These are phyloP conservation scores for Coccomyxa sp. DNA, from an alignment of 139 green algal species.

Conservation along the genomic window DNA sequence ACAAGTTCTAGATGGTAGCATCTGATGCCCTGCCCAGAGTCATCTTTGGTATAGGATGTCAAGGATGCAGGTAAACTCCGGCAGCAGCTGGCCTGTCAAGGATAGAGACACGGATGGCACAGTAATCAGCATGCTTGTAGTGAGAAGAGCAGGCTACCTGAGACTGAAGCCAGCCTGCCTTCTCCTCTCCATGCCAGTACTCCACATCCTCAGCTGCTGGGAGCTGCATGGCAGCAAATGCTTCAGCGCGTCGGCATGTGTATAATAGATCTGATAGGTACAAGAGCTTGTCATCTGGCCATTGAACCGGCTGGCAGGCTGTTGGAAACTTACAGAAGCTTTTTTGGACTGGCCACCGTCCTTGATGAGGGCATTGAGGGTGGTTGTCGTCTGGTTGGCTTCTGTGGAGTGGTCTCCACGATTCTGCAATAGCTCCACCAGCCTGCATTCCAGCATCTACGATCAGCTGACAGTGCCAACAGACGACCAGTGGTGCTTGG, in stretches of 20 bases:
- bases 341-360: constrained; percentile 8
- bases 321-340: background rate
- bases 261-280: too few species aligned
- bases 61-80: too few species aligned
- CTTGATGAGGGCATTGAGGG: constrained; percentile 44
- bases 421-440: constrained; percentile 73
- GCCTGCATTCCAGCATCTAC: constrained; percentile 33
- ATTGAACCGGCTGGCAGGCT: too few species aligned
- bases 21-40: too few species aligned
- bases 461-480: background rate
- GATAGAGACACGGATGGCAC: too few species aligned
- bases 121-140: too few species aligned
- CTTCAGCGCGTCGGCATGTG: background rate
- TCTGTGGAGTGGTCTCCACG: too few species aligned
- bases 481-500: background rate
- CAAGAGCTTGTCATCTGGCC: too few species aligned
- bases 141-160: too few species aligned
- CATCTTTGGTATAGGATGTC: too few species aligned
- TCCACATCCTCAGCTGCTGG: constrained; percentile 78
- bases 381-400: constrained; percentile 43
- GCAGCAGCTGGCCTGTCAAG: too few species aligned
- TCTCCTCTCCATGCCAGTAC: constrained; percentile 82
- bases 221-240: constrained; percentile 36
- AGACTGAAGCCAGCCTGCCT: constrained; percentile 82
- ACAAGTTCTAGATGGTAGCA: too few species aligned